These are phyloP conservation scores for Raphidocelis subcapitata DNA, from an alignment of 139 green algal genomes.

Conservation along the genomic window DNA sequence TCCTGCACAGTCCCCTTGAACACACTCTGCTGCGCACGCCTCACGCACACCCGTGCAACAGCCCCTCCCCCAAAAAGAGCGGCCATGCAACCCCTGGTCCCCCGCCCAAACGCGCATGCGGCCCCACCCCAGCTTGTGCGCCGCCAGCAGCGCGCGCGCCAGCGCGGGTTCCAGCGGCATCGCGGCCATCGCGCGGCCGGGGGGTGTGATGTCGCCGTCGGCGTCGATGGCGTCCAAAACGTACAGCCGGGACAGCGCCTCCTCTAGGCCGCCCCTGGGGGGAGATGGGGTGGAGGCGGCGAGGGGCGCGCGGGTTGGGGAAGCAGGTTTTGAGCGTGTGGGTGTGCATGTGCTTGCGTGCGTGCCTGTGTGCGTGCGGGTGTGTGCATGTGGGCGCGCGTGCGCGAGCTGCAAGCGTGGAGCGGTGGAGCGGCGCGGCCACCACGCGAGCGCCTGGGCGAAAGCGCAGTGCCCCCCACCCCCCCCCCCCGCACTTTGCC, in stretches of 20 bases:
- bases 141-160: constrained; percentile 74
- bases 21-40: too few relatives aligned
- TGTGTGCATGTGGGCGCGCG: constrained; percentile 14
- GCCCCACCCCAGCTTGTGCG: constrained; percentile 66
- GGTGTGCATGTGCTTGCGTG: too few relatives aligned
- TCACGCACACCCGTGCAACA: too few relatives aligned
- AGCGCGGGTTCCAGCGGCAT: constrained; percentile 89
- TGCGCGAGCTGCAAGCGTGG: constrained; percentile 87
- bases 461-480: too few relatives aligned
- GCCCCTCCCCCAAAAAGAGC: too few relatives aligned
- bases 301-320: too few relatives aligned
- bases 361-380: constrained; percentile 40
- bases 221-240: constrained; percentile 85
- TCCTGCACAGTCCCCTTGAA: too few relatives aligned
- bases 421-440: too few relatives aligned
- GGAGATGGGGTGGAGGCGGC: neutral
- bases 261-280: constrained; percentile 27
- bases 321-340: too few relatives aligned
- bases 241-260: constrained; percentile 83
- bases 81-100: too few relatives aligned
- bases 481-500: constrained; percentile 16
- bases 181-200: constrained; percentile 57
- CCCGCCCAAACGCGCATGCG: too few relatives aligned
- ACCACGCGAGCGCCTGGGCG: too few relatives aligned
- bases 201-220: constrained; percentile 70